These are phyloP conservation scores for Mortierella sp. DNA, from an alignment of 371 early-diverging fungal species.

Conservation along the genomic window DNA sequence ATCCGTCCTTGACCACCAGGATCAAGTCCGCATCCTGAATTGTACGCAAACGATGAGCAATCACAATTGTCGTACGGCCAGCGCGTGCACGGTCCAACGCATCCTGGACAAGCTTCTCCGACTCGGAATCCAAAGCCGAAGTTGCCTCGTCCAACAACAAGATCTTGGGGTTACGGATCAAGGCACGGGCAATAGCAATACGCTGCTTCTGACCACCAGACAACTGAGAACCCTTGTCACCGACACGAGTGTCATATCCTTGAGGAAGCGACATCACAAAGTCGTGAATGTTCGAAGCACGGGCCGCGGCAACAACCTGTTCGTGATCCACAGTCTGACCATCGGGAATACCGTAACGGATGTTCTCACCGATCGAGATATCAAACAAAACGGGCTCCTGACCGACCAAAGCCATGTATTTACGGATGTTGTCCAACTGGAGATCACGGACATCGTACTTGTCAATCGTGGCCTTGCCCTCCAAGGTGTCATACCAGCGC, in stretches of 20 bases:
- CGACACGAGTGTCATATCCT: constrained; percentile 84
- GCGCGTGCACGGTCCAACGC: constrained; percentile 82
- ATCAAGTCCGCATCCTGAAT: constrained; percentile 83
- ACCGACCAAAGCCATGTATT: constrained; percentile 75
- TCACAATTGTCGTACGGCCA: constrained; percentile 75
- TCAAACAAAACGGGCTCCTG: constrained; percentile 89
- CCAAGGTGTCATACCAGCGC: constrained; percentile 69
- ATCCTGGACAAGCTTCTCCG: constrained; percentile 91
- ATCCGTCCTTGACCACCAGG: constrained; percentile 78
- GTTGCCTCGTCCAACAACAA: constrained; percentile 98
- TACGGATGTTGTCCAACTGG: constrained; percentile 64
- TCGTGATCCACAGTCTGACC: constrained; percentile 38
- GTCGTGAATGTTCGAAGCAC: constrained; percentile 68
- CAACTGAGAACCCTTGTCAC: constrained; percentile 83
- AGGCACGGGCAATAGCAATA: constrained; percentile 74
- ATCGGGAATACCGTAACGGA: constrained; percentile 40
- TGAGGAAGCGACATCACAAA: constrained; percentile 79
- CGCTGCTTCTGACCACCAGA: constrained; percentile 94
- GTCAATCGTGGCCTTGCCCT: constrained; percentile 63
- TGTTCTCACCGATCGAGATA: constrained; percentile 80
- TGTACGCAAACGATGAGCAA: constrained; percentile 80
- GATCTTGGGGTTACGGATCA: constrained; percentile 85
- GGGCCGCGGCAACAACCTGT: constrained; percentile 57
- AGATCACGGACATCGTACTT: constrained; percentile 72
- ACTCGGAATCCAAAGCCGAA: constrained; percentile 89